Base-by-base conservation (phyloP, 257 asterid species). In the Plectranthus barbatus region DNA sequence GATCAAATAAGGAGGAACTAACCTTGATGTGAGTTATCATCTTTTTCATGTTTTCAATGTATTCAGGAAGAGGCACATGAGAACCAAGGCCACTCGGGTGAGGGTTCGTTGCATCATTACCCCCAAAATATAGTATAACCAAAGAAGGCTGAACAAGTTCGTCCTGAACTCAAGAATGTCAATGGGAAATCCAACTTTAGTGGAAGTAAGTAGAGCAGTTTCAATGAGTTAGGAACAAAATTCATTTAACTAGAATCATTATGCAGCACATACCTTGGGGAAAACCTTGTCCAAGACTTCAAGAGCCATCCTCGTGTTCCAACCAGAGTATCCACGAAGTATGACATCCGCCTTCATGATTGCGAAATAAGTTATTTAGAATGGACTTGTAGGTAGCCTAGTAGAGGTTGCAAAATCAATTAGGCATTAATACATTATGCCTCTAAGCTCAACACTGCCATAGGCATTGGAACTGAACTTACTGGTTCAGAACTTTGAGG, bases 61-160 rank as follows among this genome's bases (percentile, higher is more conserved):
- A 85, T 68, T 83, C 90, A 12, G 80, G 80, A 67, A 85, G 86
- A 62, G 87, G 94, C n/a, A 85, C 94, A 64, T 85, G 87, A 62
- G 78, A 56, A 55, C 83, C 80, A 0, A 75, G 66, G 66, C 87
- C 81, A 51, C 69, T 72, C 11, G 82, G 76, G 73, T 77, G 83
- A 63, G 84, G 84, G 11, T 53, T 45, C 11, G 75, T 57, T 0
- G 94, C 70, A 75, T 85, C 94, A 41, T 85, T 85, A 53, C 90
- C 94, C 17, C 94, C 87, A 39, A 83, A 85, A 75, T 85, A 83
- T 20, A 83, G 64, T 50, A 85, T 70, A 53, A 80, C 90, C 64
- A 85, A 72, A 24, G 90, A 79, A 56, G 94, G 94, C 66, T 85
- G 94, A 56, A 66, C 66, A 69, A 66, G 51, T 66, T 78, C 84